phyloP scores from a whole-genome alignment of 2,329 filamentous ascomycete species.

The Malbranchea zuffiana region DNA sequence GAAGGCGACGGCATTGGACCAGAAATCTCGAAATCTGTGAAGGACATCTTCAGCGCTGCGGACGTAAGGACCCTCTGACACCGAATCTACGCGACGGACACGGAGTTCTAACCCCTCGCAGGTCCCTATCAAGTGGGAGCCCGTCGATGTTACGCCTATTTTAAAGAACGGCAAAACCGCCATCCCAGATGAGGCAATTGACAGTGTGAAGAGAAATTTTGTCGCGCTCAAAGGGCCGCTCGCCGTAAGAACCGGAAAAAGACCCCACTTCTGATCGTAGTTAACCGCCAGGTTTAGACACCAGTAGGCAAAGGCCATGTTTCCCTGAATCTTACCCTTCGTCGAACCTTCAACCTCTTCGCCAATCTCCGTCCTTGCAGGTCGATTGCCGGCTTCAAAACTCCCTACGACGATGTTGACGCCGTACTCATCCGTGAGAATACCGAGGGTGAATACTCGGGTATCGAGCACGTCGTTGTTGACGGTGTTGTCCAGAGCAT shows the following conservation, averaged over 20 bases:
- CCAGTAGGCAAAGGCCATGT: slow-evolving; percentile 98
- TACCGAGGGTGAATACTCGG: slow-evolving; percentile 98
- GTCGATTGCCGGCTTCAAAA: slow-evolving; percentile 95
- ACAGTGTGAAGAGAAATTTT: slow-evolving; percentile 89
- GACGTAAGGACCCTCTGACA: slow-evolving; percentile 49
- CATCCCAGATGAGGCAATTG: slow-evolving; percentile 85
- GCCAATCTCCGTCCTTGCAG: slow-evolving; percentile 97
- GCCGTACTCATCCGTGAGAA: slow-evolving; percentile 98
- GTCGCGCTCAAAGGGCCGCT: slow-evolving; percentile 97
- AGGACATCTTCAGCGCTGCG: slow-evolving; percentile 95
- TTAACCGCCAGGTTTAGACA: slow-evolving; percentile 45
- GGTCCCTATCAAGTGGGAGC: slow-evolving; percentile 93
- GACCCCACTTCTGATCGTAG: slow-evolving; percentile 16
- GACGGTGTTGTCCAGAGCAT: slow-evolving; percentile 98
- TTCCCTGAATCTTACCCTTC: slow-evolving; percentile 95
- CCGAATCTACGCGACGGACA: slow-evolving; percentile 7
- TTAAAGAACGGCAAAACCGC: slow-evolving; percentile 91
- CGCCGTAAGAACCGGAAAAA: slow-evolving; percentile 51
- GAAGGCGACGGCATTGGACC: slow-evolving; percentile 98
- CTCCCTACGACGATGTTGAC: slow-evolving; percentile 92
- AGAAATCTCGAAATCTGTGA: slow-evolving; percentile 94
- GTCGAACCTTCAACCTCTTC: slow-evolving; percentile 98
- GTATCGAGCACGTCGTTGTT: slow-evolving; percentile 96
- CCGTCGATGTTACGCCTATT: slow-evolving; percentile 87
- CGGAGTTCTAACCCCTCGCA: slow-evolving; percentile 31